A percentile compares a stretch with the other conserved stretches of the same genome.
Conservation (phyloP, 2,329 filamentous ascomycete genomes). For the Bretziella fagacearum region DNA sequence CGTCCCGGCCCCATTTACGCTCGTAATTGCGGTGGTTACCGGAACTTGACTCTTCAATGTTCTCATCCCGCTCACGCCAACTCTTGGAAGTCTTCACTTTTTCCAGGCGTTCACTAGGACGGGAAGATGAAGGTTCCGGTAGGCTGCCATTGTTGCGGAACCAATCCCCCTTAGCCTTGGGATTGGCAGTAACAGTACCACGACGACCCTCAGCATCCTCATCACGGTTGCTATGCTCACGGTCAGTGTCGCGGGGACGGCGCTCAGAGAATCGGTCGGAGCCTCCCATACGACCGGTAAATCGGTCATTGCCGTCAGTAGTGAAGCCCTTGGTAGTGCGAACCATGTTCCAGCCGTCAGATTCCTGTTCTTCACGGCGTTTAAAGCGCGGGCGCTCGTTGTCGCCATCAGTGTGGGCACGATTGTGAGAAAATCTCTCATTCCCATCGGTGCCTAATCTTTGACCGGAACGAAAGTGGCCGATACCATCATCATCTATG, state of each 20-base stretch:
- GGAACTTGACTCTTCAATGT: constrained; percentile 41
- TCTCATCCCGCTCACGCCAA: constrained; percentile 39
- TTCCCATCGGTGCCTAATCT: constrained; percentile 15
- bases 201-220: constrained; percentile 34
- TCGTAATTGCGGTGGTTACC: constrained; percentile 23
- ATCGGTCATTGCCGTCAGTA: constrained; percentile 53
- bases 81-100: constrained; percentile 31
- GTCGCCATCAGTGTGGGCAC: constrained; percentile 32
- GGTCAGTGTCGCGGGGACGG: constrained; percentile 36
- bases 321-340: constrained; percentile 61
- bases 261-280: constrained; percentile 28
- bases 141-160: constrained; percentile 38
- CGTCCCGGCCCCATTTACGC: constrained; percentile 39
- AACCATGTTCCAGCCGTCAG: constrained; percentile 57
- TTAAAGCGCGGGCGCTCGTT: constrained; percentile 31
- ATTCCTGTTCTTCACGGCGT: constrained; percentile 38
- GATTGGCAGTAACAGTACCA: constrained; percentile 33
- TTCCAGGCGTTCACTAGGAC: constrained; percentile 37
- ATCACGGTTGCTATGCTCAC: constrained; percentile 34
- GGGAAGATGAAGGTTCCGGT: constrained; percentile 18
- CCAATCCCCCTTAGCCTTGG: constrained; percentile 59
- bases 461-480: constrained; percentile 13
- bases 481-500: constrained; percentile 12
- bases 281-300: constrained; percentile 47
- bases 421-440: constrained; percentile 38